Evolutionary conservation across 164 flowering plant genomes (phyloP), one percentile per base, ranked within the genome.

Genomic region (Vitis rotundifolia): DNA sequence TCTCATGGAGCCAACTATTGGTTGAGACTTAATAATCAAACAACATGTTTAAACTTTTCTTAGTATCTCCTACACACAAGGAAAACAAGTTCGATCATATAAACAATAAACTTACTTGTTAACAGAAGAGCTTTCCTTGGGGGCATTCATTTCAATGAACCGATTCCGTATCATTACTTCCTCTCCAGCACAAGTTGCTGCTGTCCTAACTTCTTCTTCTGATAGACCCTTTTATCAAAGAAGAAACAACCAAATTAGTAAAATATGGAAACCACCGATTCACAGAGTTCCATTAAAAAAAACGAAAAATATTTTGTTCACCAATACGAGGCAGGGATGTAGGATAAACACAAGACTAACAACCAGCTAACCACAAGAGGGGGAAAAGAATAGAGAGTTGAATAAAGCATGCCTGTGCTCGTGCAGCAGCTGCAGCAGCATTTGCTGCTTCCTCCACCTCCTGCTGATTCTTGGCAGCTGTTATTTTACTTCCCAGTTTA

Each of bases 81-180:
- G 9, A 11, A 44, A 37, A 37, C 44, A 37, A 37, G 0, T 37
- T 37, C 7, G 7, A 37, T 37, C 7, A 37, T 37, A 37, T 37
- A 37, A 37, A 59, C 6, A 67, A 73, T 64, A 6, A 67, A 67
- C 89, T 77, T 82, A 96, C 99, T 96, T 91, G 87, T 80, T 89
- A 14, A 85, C 98, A 73, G 92, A 88, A 75, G 93, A 83, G 71
- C 77, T 81, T n/a, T 93, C 98, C 82, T 73, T 87, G 3, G 95
- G 97, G 18, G 99, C 97, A 89, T 96, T 96, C 97, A 96, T 93
- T 82, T 96, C 98, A 78, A 85, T 82, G 78, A 96, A 93, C 37
- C 85, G 86, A 79, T 96, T 93, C 70, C 99, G 86, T 71, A 96
- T 96, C 93, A 86, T 80, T 60, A 93, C 99, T 90, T 96, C 98